phyloP scores from a whole-genome alignment of 495 filamentous ascomycete species.

The Penicillium pulvis region DNA sequence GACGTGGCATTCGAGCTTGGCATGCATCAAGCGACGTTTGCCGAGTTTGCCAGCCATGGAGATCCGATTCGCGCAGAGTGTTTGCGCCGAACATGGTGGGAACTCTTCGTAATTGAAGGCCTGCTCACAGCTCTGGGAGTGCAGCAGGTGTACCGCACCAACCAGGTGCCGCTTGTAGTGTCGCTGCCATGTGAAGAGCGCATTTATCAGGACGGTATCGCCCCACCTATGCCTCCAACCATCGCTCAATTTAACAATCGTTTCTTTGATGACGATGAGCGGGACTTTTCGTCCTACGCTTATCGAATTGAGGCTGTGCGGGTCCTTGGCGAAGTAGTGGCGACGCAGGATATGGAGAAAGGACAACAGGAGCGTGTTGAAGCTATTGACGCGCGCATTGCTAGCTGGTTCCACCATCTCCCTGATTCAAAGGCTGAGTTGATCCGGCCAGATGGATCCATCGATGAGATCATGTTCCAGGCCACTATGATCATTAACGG shows the following conservation, averaged over 20 bases:
- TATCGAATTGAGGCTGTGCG: conserved; percentile 64
- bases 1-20: conserved; percentile 73
- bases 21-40: conserved; percentile 63
- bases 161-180: conserved; percentile 39
- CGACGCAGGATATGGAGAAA: conserved; percentile 37
- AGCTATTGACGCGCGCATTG: conserved; percentile 72
- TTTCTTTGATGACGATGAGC: conserved; percentile 48
- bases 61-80: conserved; percentile 69
- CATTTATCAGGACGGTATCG: conserved; percentile 47
- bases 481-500: conserved; percentile 80
- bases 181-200: conserved; percentile 49
- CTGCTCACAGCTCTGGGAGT: conserved; percentile 52
- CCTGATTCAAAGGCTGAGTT: conserved; percentile 74
- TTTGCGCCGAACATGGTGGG: conserved; percentile 90
- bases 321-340: conserved; percentile 74
- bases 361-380: conserved; percentile 49
- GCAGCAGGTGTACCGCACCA: conserved; percentile 37
- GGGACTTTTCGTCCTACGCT: conserved; percentile 48
- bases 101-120: conserved; percentile 76
- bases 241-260: conserved; percentile 49
- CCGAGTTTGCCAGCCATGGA: conserved; percentile 43
- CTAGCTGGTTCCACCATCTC: conserved; percentile 81
- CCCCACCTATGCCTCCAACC: conserved; percentile 40
- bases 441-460: conserved; percentile 61
- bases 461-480: conserved; percentile 92